Conservation (phyloP, 2,329 filamentous ascomycete species). For the Exophiala sideris region DNA sequence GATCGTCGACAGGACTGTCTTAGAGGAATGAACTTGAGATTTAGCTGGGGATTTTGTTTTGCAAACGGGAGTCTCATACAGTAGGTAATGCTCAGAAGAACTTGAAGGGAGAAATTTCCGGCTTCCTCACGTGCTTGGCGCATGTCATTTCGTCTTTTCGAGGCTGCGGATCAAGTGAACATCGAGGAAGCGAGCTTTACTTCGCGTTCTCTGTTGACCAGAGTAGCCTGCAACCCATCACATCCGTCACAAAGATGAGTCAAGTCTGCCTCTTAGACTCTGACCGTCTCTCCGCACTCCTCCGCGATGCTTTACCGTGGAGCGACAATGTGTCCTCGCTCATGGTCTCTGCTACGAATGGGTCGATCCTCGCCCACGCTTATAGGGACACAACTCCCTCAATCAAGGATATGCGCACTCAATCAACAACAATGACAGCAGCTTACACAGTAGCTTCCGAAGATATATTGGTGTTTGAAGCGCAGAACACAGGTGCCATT, state of each 20-base stretch:
- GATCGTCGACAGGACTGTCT: too few relatives aligned
- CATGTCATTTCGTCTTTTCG: neutral
- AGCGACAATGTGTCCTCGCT: conserved; percentile 27
- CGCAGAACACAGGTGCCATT: conserved; percentile 25
- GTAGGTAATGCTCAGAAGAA: too few relatives aligned
- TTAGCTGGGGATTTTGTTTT: too few relatives aligned
- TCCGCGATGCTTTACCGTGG: conserved; percentile 27
- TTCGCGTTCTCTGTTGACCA: neutral
- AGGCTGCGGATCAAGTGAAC: neutral
- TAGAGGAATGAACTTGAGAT: too few relatives aligned
- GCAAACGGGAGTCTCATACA: too few relatives aligned
- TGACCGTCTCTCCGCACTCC: conserved; percentile 24
- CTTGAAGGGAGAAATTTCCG: too few relatives aligned
- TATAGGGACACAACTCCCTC: conserved; percentile 23
- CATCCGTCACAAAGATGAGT: conserved; percentile 36
- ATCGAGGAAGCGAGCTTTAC: neutral
- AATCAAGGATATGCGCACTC: conserved; percentile 28
- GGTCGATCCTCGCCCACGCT: conserved; percentile 29
- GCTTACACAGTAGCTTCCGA: conserved; percentile 29
- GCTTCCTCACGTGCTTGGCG: neutral
- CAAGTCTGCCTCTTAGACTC: conserved; percentile 28
- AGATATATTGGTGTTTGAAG: conserved; percentile 28
- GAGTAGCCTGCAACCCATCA: conserved; percentile 42
- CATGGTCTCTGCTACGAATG: conserved; percentile 28
- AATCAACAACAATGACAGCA: conserved; percentile 28